A percentile compares a stretch with the other conserved stretches of the same genome.
phyloP scores from a whole-genome alignment of 1,284 basidiomycete genomes.

The Tylopilus sp. region DNA sequence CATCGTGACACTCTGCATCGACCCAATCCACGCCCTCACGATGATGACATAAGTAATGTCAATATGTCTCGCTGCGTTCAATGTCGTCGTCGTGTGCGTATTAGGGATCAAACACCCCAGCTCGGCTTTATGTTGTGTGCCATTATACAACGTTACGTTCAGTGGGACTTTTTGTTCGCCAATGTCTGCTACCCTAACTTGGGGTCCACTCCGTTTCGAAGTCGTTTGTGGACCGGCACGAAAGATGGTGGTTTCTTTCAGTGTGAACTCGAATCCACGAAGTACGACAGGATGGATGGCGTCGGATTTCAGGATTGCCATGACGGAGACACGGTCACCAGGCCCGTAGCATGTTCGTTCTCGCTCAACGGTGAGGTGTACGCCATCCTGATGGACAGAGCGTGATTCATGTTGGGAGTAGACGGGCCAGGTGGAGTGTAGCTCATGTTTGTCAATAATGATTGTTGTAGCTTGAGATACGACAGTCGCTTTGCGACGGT shows the following conservation, averaged over 20 bases:
- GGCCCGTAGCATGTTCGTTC: slow-evolving; percentile 75
- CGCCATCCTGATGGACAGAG: slow-evolving; percentile 58
- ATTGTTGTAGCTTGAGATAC: slow-evolving; percentile 60
- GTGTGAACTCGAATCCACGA: slow-evolving; percentile 73
- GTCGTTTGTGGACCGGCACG: slow-evolving; percentile 49
- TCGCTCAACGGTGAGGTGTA: slow-evolving; percentile 72
- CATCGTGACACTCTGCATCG: slow-evolving; percentile 59
- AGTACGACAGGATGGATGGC: slow-evolving; percentile 57
- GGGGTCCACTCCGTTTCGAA: slow-evolving; percentile 53
- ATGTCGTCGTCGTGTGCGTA: slow-evolving; percentile 68
- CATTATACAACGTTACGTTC: slow-evolving; percentile 65
- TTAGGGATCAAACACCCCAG: slow-evolving; percentile 63
- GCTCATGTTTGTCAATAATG: slow-evolving; percentile 82
- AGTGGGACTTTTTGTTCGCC: slow-evolving; percentile 66
- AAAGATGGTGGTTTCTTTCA: slow-evolving; percentile 71
- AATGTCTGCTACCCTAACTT: slow-evolving; percentile 49
- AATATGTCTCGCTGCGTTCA: slow-evolving; percentile 73
- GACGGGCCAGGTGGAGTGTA: slow-evolving; percentile 85
- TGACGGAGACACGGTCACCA: slow-evolving; percentile 70
- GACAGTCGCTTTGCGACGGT: slow-evolving; percentile 60
- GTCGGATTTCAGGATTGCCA: slow-evolving; percentile 68
- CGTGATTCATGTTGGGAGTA: slow-evolving; percentile 75
- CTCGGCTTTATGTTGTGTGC: slow-evolving; percentile 65
- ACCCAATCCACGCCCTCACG: slow-evolving; percentile 72
- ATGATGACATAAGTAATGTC: slow-evolving; percentile 74